Base-by-base conservation (phyloP, 805 yeast genomes). In the Metschnikowia shivogae region DNA sequence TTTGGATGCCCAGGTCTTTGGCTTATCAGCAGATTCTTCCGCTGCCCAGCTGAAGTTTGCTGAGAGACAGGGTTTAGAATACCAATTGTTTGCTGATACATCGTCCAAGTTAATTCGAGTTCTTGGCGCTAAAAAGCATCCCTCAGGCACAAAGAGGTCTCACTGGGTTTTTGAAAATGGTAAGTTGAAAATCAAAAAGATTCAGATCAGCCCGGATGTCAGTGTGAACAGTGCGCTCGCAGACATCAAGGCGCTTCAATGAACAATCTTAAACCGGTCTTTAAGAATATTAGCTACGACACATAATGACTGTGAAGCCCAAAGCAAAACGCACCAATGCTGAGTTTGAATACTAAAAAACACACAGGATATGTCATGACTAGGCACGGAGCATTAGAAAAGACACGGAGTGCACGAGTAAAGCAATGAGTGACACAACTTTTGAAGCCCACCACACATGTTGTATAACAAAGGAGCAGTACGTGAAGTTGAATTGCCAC, bases 371-470 rank as follows among this genome's bases (percentile, higher is more conserved):
- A 22, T 22, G 26, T 22, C 26, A 22, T 22, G 26, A 22, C 26
- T 22, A 22, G 26, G 26, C 26, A 22, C 26, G 26, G 26, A 7
- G 8, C 26, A 7, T 12, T 6, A 46, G 34, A 11, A 38, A 33
- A 19, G 43, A 27, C 28, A 45, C 31, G 13, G 73, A 67, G 36
- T 62, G 62, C 24, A 67, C 30, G 12, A 70, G 53, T 14, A 70
- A 46, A 12, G 67, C 49, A 27, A 76, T 55, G n/a, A 62, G 50
- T 7, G 63, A 41, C 17, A 60, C 43, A 1, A 82, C 74, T 57
- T 86, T 82, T 2, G 95, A 76, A 6, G 77, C 86, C 99, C 99
- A 93, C 99, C 99, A 93, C 43, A 86, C 80, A 61, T 90, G 97
- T 66, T 90, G 97, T 9, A 88, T 78, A 1, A 78, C 76, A 62